Percentiles rank a stretch among this genome's conserved stretches.
These are phyloP conservation scores for Coleophoma cylindrospora DNA, from an alignment of 2,329 filamentous ascomycete species.

Conservation along the genomic window DNA sequence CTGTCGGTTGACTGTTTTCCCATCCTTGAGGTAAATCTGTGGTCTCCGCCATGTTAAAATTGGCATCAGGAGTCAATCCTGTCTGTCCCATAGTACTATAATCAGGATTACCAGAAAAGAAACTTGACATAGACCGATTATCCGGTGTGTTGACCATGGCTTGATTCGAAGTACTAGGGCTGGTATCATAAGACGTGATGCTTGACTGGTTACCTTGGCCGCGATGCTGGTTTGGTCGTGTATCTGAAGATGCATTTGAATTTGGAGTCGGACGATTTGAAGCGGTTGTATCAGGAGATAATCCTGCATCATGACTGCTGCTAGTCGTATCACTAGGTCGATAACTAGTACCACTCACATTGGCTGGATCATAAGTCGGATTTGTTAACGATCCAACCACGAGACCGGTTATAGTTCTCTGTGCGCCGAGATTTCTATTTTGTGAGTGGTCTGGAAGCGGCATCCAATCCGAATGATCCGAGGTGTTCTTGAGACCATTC, in stretches of 20 bases:
- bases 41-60: slow-evolving; percentile 35
- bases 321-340: slow-evolving; percentile 37
- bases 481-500: neutral
- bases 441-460: slow-evolving; percentile 4
- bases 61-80: slow-evolving; percentile 19
- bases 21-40: slow-evolving; percentile 34
- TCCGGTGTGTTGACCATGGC: slow-evolving; percentile 15
- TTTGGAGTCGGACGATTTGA: slow-evolving; percentile 52
- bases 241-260: slow-evolving; percentile 47
- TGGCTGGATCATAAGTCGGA: slow-evolving; percentile 2
- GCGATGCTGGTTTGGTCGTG: slow-evolving; percentile 12
- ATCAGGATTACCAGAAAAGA: slow-evolving; percentile 14
- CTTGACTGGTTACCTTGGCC: slow-evolving; percentile 29
- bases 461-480: slow-evolving; percentile 13
- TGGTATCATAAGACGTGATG: slow-evolving; percentile 44
- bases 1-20: slow-evolving; percentile 34
- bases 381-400: slow-evolving; percentile 9
- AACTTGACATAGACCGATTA: slow-evolving; percentile 29
- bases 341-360: slow-evolving; percentile 30
- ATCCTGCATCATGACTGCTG: slow-evolving; percentile 23
- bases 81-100: slow-evolving; percentile 15
- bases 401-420: slow-evolving; percentile 15
- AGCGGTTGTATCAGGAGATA: slow-evolving; percentile 17
- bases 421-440: slow-evolving; percentile 11
- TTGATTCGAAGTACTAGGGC: slow-evolving; percentile 41